phyloP scores from a whole-genome alignment of 805 yeast species.

The Komagataella ulmi region DNA sequence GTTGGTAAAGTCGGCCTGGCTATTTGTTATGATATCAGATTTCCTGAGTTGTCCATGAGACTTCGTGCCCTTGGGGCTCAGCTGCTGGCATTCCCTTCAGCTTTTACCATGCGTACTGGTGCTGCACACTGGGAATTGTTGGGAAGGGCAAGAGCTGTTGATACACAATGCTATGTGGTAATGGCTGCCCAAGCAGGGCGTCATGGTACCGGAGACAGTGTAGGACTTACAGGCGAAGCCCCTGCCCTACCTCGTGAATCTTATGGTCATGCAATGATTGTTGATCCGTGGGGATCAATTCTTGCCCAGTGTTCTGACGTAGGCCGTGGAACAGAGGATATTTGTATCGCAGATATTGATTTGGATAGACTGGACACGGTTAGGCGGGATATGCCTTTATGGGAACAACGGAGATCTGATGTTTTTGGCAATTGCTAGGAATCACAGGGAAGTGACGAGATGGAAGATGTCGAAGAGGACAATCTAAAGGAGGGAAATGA shows the following conservation, averaged over 20 bases:
- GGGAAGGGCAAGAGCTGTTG: slow-evolving; percentile 78
- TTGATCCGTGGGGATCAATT: slow-evolving; percentile 88
- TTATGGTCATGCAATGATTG: slow-evolving; percentile 75
- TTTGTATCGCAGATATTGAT: slow-evolving; percentile 59
- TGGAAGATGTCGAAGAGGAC: background rate
- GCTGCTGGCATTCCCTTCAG: slow-evolving; percentile 74
- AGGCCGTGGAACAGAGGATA: slow-evolving; percentile 17
- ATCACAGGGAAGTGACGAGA: background rate
- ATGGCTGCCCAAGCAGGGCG: slow-evolving; percentile 84
- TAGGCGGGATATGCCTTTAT: slow-evolving; percentile 63
- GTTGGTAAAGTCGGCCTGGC: slow-evolving; percentile 56
- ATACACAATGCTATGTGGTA: slow-evolving; percentile 74
- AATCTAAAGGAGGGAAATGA: background rate
- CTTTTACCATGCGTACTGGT: slow-evolving; percentile 88
- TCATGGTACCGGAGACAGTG: slow-evolving; percentile 42
- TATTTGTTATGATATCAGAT: slow-evolving; percentile 80
- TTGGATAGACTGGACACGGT: slow-evolving; percentile 30
- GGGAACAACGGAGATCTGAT: slow-evolving; percentile 58
- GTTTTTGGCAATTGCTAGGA: slow-evolving; percentile 27
- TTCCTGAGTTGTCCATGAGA: slow-evolving; percentile 66
- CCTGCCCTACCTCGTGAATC: slow-evolving; percentile 43
- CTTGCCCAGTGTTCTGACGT: slow-evolving; percentile 43
- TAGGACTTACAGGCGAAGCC: slow-evolving; percentile 13
- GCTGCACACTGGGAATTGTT: slow-evolving; percentile 79
- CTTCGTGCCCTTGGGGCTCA: slow-evolving; percentile 62